phyloP scores from a whole-genome alignment of 2,329 filamentous ascomycete genomes.

The Colletotrichum sp. region DNA sequence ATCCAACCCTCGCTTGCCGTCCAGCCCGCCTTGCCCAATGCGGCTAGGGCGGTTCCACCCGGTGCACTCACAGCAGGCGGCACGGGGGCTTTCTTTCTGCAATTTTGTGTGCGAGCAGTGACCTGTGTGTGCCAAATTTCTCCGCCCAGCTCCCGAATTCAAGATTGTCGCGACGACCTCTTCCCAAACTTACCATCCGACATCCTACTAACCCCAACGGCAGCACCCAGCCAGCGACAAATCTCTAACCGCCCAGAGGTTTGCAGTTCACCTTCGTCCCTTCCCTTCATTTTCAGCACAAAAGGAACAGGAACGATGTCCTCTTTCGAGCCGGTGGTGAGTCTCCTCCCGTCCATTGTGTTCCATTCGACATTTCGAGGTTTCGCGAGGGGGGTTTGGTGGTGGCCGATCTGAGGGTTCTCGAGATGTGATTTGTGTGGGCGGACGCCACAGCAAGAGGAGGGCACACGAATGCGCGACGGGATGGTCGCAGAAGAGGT shows the following conservation, averaged over 20 bases:
- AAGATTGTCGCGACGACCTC: constrained; percentile 23
- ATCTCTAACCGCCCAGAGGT: constrained; percentile 26
- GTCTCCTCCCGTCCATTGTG: constrained; percentile 37
- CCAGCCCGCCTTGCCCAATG: constrained; percentile 31
- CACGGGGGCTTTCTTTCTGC: not conserved
- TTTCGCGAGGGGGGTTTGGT: not conserved
- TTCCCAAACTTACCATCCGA: constrained; percentile 19
- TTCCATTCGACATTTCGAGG: not conserved
- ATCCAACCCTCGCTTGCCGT: constrained; percentile 38
- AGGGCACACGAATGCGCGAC: not conserved
- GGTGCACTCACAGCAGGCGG: constrained; percentile 5
- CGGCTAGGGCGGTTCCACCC: constrained; percentile 32
- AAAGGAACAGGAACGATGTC: constrained; percentile 62
- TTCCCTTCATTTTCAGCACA: constrained; percentile 20
- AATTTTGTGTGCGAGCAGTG: constrained; percentile 25
- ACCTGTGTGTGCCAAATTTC: constrained; percentile 24
- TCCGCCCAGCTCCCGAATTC: constrained; percentile 19
- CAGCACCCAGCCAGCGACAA: constrained; percentile 24
- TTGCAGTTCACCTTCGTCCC: constrained; percentile 19
- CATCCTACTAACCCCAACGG: constrained; percentile 25
- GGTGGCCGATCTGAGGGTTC: not conserved
- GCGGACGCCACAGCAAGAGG: not conserved
- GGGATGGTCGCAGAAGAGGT: not conserved
- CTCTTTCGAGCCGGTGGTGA: constrained; percentile 74
- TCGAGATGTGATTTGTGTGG: not conserved